These are phyloP conservation scores for Coemansia asiatica DNA, from an alignment of 192 early-diverging fungal species.

Conservation along the genomic window DNA sequence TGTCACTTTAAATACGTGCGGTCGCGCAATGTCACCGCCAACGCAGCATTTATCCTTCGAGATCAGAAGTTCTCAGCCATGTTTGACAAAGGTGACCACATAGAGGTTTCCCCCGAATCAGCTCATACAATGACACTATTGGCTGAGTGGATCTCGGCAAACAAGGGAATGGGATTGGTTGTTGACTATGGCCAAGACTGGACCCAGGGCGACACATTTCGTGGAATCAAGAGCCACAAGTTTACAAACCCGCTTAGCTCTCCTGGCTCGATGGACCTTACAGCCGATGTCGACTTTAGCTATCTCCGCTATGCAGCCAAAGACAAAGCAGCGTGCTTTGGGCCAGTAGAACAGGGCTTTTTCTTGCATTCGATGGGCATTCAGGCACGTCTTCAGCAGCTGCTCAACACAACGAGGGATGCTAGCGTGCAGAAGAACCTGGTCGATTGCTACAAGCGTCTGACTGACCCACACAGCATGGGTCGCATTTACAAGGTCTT, in stretches of 20 bases:
- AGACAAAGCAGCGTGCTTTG: conserved; percentile 59
- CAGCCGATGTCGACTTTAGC: conserved; percentile 89
- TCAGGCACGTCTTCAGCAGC: conserved; percentile 64
- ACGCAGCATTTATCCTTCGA: conserved; percentile 47
- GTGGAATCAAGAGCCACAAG: conserved; percentile 83
- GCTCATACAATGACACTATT: conserved; percentile 66
- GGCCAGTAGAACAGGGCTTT: conserved; percentile 77
- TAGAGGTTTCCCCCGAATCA: conserved; percentile 86
- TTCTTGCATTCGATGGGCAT: conserved; percentile 84
- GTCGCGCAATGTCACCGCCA: conserved; percentile 61
- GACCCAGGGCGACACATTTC: conserved; percentile 72
- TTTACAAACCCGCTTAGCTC: conserved; percentile 73
- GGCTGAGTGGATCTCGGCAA: conserved; percentile 64
- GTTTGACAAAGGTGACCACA: conserved; percentile 68
- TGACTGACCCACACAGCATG: conserved; percentile 78
- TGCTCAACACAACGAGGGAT: conserved; percentile 61
- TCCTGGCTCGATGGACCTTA: conserved; percentile 87
- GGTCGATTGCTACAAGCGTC: conserved; percentile 68
- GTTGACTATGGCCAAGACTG: conserved; percentile 91
- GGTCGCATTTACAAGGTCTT: conserved; percentile 85
- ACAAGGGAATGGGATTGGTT: conserved; percentile 72
- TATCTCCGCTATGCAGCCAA: conserved; percentile 63
- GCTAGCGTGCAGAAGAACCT: conserved; percentile 59
- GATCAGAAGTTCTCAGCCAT: conserved; percentile 45
- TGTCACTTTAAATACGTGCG: conserved; percentile 74